phyloP scores from a whole-genome alignment of 2,329 filamentous ascomycete species.

The Fusarium tupiense region DNA sequence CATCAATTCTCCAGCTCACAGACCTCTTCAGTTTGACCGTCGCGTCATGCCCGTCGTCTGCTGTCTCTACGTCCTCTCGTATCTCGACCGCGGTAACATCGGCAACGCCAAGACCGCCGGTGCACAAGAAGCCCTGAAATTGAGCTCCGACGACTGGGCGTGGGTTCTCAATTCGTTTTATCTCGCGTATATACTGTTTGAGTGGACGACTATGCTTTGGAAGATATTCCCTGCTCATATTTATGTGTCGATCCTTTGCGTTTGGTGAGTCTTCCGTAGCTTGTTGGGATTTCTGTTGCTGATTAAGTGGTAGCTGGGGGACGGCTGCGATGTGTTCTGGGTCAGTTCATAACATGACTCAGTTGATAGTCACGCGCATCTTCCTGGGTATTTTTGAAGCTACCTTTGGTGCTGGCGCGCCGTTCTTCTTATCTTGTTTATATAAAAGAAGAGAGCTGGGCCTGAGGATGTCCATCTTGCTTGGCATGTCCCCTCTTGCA shows the following conservation, averaged over 20 bases:
- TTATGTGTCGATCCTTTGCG: constrained; percentile 18
- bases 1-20: rapidly evolving
- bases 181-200: constrained; percentile 28
- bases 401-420: constrained; percentile 30
- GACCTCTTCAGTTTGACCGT: constrained; percentile 6
- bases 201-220: constrained; percentile 37
- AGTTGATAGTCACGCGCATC: constrained; percentile 11
- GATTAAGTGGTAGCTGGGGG: constrained; percentile 6
- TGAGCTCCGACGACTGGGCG: constrained; percentile 23
- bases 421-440: constrained; percentile 25
- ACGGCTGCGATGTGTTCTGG: constrained; percentile 33
- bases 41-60: constrained; percentile 30
- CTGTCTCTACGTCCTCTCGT: constrained; percentile 34
- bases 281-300: rapidly evolving
- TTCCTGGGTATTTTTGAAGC: constrained; percentile 31
- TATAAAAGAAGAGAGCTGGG: constrained; percentile 29
- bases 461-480: constrained; percentile 2
- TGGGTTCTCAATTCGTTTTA: constrained; percentile 39
- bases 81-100: constrained; percentile 35
- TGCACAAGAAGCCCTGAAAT: constrained; percentile 12
- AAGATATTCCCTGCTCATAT: constrained; percentile 30
- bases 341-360: neutral
- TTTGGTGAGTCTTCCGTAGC: constrained; percentile 3
- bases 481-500: constrained; percentile 27
- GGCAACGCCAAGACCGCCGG: constrained; percentile 36